Base-by-base conservation (phyloP, 2,329 filamentous ascomycete species). In the Stachybotrys elegans region DNA sequence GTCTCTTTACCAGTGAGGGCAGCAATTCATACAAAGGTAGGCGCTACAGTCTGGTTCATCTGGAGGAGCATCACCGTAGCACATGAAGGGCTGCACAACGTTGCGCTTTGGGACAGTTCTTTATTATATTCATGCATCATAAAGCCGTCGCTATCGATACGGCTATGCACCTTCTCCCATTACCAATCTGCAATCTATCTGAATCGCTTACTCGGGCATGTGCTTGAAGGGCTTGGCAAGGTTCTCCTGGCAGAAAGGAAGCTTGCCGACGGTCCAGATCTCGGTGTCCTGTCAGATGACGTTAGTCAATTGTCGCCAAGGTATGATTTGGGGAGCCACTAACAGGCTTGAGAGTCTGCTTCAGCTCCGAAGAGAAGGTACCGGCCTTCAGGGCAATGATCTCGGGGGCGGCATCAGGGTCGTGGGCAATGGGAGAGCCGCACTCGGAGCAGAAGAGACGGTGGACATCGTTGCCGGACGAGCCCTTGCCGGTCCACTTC, bases 301-400 rank as follows among this genome's bases (percentile, higher is more conserved):
- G n/a, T n/a, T n/a, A n/a, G n/a, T n/a, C n/a, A n/a, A n/a, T n/a
- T n/a, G n/a, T n/a, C n/a, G n/a, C n/a, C n/a, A n/a, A n/a, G n/a
- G n/a, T n/a, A n/a, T n/a, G n/a, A n/a, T n/a, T n/a, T 17, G n/a
- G 3, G 23, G 7, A 8, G 16, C 16, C 31, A 68, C 73, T 53
- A 55, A 79, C 75, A 44, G 82, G 82, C 74, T 85, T 83, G 52
- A 86, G 68, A 29, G 62, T 75, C 75, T 83, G 80, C 79, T 84
- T 84, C 56, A 83, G 73, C 60, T 83, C 79, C 2, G 64, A 64
- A 54, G 79, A 77, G 42, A 86, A 69, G 19, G 79, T 81, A 46
- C 82, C 82, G 25, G 73, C 82, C 76, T 86, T 86, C 59, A 85
- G 65, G 48, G 81, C 82, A 54, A 85, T 84, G 66, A 86, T 84